Conservation (phyloP, 805 yeast genomes). For the Myxozyma neotropica region DNA sequence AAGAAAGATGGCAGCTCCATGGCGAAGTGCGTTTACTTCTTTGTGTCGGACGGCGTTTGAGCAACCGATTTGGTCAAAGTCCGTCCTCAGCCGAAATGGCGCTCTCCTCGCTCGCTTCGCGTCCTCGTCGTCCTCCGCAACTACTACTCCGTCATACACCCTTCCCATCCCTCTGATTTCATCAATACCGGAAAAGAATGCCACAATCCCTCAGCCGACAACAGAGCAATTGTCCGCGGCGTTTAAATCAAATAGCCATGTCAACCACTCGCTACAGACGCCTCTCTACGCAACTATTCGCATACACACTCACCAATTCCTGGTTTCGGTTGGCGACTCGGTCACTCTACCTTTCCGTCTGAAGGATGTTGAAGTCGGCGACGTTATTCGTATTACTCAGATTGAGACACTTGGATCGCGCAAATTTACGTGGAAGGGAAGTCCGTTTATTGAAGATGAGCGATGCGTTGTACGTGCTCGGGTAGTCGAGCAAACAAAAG, state of each 20-base stretch:
- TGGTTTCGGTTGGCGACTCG: constrained; percentile 89
- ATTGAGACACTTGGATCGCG: constrained; percentile 85
- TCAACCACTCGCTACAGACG: constrained; percentile 16
- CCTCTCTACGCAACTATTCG: constrained; percentile 79
- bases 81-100: too few relatives aligned
- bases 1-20: constrained; percentile 4
- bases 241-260: constrained; percentile 11
- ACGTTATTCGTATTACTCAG: constrained; percentile 68
- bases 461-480: constrained; percentile 31
- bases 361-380: constrained; percentile 81
- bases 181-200: background rate
- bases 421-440: constrained; percentile 67
- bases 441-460: constrained; percentile 52
- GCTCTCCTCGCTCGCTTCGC: background rate
- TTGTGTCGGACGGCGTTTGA: background rate
- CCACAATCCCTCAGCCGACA: constrained; percentile 26
- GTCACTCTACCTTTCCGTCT: constrained; percentile 77
- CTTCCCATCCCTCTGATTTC: constrained; percentile 1
- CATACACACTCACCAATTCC: constrained; percentile 79
- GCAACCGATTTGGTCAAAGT: background rate
- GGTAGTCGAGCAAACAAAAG: constrained; percentile 37
- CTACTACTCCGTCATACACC: constrained; percentile 6
- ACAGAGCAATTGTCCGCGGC: constrained; percentile 17
- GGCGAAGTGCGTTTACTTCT: background rate
- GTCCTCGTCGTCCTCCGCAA: background rate